A percentile compares a stretch with the other conserved stretches of the same genome.
Evolutionary conservation across 1,284 basidiomycete species (phyloP).

Genomic region (Sporisorium reilianum): DNA sequence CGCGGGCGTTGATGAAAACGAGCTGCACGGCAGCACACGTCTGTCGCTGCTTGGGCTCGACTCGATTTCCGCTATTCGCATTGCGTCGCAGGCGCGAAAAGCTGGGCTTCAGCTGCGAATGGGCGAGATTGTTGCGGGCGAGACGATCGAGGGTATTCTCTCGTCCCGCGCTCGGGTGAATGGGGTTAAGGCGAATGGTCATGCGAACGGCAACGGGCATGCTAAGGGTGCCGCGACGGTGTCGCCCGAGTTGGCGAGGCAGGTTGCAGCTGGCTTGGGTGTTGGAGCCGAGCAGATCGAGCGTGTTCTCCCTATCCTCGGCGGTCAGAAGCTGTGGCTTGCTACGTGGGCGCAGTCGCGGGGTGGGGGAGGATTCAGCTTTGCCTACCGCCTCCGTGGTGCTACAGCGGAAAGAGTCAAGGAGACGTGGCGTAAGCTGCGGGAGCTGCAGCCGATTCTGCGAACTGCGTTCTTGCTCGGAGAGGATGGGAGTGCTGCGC

Average conservation of each 20-base stretch:
- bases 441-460: conserved; percentile 51
- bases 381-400: conserved; percentile 40
- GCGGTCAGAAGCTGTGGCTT: conserved; percentile 58
- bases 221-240: background rate
- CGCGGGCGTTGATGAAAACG: conserved; percentile 23
- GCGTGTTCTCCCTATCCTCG: conserved; percentile 49
- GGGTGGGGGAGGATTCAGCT: conserved; percentile 51
- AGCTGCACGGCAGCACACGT: conserved; percentile 38
- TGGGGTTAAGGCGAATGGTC: conserved; percentile 15
- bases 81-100: conserved; percentile 55
- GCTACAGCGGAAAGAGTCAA: conserved; percentile 19
- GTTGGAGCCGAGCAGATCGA: conserved; percentile 35
- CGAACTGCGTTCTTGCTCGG: conserved; percentile 52
- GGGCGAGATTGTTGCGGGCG: conserved; percentile 53
- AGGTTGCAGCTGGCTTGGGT: conserved; percentile 19
- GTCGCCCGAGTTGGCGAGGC: conserved; percentile 14
- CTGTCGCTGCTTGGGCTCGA: conserved; percentile 61
- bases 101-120: conserved; percentile 47
- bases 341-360: conserved; percentile 38
- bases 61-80: conserved; percentile 63
- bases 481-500: conserved; percentile 29
- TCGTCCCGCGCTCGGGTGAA: conserved; percentile 9
- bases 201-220: conserved; percentile 12
- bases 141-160: conserved; percentile 45
- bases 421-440: conserved; percentile 49